Evolutionary conservation across 2,329 filamentous ascomycete genomes (phyloP).

Genomic region (Hypoxylon sp.): DNA sequence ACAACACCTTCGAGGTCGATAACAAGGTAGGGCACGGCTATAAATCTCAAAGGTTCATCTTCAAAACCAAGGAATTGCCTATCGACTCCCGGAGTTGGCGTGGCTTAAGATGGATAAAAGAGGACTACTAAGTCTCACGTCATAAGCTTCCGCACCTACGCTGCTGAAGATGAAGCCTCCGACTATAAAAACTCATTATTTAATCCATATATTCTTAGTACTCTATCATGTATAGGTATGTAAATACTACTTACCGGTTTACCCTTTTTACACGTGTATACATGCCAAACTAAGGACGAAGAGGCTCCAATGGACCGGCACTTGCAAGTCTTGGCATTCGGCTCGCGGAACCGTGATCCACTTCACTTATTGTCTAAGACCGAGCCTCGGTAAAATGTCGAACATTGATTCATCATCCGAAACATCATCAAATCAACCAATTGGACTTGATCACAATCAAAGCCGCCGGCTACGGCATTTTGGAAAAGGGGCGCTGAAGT

Average conservation of each 20-base stretch:
- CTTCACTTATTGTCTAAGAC: conserved; percentile 25
- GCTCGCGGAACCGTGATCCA: conserved; percentile 29
- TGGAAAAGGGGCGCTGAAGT: not conserved
- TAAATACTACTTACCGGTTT: not conserved
- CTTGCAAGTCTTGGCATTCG: conserved; percentile 33
- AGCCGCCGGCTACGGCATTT: conserved; percentile 14
- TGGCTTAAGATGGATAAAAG: not conserved
- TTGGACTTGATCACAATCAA: conserved; percentile 12
- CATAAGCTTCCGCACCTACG: not conserved
- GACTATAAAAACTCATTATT: not conserved
- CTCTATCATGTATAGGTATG: too few relatives aligned
- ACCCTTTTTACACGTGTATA: not conserved
- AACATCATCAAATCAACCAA: conserved; percentile 21
- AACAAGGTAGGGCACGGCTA: too few relatives aligned
- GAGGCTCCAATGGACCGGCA: conserved; percentile 23
- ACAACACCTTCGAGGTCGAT: too few relatives aligned
- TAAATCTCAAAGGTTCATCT: too few relatives aligned
- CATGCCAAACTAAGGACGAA: not conserved
- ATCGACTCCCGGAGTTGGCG: too few relatives aligned
- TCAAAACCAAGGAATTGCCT: too few relatives aligned
- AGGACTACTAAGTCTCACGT: not conserved
- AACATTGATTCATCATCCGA: conserved; percentile 21
- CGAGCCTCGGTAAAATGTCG: conserved; percentile 51
- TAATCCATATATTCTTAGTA: not conserved
- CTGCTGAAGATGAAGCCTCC: not conserved